Evolutionary conservation across 805 yeast species (phyloP).

Genomic region (Maudiozyma turicensis): DNA sequence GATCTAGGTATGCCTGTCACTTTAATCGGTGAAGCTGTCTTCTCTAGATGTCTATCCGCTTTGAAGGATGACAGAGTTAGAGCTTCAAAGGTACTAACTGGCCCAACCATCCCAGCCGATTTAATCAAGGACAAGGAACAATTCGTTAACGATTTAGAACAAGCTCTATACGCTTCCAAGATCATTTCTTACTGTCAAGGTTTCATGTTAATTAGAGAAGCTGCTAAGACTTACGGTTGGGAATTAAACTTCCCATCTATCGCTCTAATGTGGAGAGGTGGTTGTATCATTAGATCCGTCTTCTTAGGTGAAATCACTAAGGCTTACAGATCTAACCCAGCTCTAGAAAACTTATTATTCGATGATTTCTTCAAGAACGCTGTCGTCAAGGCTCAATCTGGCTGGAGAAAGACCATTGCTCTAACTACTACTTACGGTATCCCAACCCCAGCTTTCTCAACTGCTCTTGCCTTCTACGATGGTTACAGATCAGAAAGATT

Average conservation of each 20-base stretch:
- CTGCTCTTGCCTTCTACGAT: conserved; percentile 96
- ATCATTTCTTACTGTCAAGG: conserved; percentile 98
- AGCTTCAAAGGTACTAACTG: conserved; percentile 71
- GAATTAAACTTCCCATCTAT: conserved; percentile 95
- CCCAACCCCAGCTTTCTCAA: conserved; percentile 95
- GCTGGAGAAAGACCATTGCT: conserved; percentile 87
- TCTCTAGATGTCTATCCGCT: conserved; percentile 91
- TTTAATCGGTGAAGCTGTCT: conserved; percentile 96
- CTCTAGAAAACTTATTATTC: conserved; percentile 90
- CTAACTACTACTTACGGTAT: conserved; percentile 77
- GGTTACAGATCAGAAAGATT: conserved; percentile 93
- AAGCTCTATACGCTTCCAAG: conserved; percentile 97
- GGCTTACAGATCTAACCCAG: conserved; percentile 90
- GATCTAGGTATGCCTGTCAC: conserved; percentile 98
- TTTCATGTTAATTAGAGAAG: conserved; percentile 97
- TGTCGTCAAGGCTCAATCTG: conserved; percentile 82
- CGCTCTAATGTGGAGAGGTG: conserved; percentile 99
- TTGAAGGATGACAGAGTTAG: conserved; percentile 82
- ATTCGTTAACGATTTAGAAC: conserved; percentile 89
- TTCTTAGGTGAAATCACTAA: conserved; percentile 94
- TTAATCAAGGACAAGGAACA: conserved; percentile 64
- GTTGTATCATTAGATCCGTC: conserved; percentile 98
- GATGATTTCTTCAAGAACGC: conserved; percentile 91
- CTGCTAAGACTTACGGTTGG: conserved; percentile 96
- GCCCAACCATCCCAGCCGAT: conserved; percentile 62